These are phyloP conservation scores for Solioccasus polychromus DNA, from an alignment of 768 basidiomycete species.

Conservation along the genomic window DNA sequence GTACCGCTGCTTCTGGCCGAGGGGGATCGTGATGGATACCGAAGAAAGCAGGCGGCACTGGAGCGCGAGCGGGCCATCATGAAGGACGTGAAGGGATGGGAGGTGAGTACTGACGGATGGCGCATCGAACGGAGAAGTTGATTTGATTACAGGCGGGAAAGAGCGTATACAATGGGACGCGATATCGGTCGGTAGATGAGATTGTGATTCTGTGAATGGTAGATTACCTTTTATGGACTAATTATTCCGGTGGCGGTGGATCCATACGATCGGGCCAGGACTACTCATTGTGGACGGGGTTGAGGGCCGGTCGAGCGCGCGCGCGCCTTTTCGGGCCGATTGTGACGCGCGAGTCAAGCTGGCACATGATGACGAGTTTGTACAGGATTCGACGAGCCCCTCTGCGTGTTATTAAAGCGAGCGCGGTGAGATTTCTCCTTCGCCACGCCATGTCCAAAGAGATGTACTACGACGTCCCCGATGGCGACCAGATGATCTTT, in stretches of 20 bases:
- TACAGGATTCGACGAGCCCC: conserved; percentile 40
- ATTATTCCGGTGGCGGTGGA: conserved; percentile 30
- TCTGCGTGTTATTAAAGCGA: conserved; percentile 50
- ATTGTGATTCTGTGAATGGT: conserved; percentile 56
- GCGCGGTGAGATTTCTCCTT: too few species aligned
- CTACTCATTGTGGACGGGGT: not conserved
- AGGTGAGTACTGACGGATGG: conserved; percentile 61
- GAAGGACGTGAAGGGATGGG: conserved; percentile 92
- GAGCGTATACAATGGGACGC: conserved; percentile 78
- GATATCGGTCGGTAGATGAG: conserved; percentile 57
- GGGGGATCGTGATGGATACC: conserved; percentile 86
- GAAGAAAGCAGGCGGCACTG: conserved; percentile 73
- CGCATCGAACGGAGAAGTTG: conserved; percentile 17
- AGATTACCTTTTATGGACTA: conserved; percentile 17
- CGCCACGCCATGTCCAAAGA: too few species aligned
- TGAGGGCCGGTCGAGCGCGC: conserved; percentile 26
- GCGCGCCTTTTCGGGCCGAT: too few species aligned
- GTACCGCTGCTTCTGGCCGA: conserved; percentile 92
- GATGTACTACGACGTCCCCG: too few species aligned
- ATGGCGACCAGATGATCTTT: conserved; percentile 35
- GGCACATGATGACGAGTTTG: conserved; percentile 37
- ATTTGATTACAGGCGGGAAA: conserved; percentile 64
- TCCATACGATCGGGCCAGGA: conserved; percentile 10
- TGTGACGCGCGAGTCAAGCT: conserved; percentile 47
- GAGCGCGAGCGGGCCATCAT: conserved; percentile 87